phyloP scores from a whole-genome alignment of 2,329 filamentous ascomycete genomes.

The Curvularia sp. region DNA sequence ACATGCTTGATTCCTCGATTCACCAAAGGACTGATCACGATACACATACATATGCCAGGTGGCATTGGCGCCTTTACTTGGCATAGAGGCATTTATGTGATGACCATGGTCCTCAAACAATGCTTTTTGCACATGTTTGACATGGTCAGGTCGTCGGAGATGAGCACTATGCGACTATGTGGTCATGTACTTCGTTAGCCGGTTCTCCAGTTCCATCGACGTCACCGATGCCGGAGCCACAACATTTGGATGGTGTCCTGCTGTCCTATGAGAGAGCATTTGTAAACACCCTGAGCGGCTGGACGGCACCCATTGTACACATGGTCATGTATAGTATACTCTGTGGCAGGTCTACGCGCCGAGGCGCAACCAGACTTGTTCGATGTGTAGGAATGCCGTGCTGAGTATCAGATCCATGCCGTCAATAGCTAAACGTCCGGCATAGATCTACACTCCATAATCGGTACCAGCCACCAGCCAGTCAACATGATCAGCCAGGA shows the following conservation, averaged over 20 bases:
- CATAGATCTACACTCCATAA: constrained; percentile 34
- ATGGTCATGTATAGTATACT: constrained; percentile 5
- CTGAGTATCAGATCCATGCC: constrained; percentile 31
- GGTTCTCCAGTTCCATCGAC: constrained; percentile 27
- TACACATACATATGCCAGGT: background rate
- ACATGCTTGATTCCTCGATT: background rate
- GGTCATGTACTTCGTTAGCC: constrained; percentile 22
- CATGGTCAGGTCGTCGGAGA: constrained; percentile 31
- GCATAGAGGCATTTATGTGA: constrained; percentile 6
- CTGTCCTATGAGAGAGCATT: constrained; percentile 6
- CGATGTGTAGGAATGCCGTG: constrained; percentile 9
- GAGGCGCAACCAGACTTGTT: constrained; percentile 18
- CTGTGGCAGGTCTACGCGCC: constrained; percentile 15
- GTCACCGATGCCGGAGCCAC: constrained; percentile 29
- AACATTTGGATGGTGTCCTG: constrained; percentile 5
- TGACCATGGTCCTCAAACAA: constrained; percentile 5
- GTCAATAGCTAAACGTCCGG: constrained; percentile 30
- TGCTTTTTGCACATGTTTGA: constrained; percentile 8
- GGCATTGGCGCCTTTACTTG: constrained; percentile 1
- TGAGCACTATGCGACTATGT: constrained; percentile 36
- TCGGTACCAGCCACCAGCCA: constrained; percentile 30
- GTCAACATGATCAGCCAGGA: constrained; percentile 22
- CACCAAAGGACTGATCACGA: constrained; percentile 2
- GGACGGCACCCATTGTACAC: constrained; percentile 8
- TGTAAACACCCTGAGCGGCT: constrained; percentile 9